Evolutionary conservation across 1,139 yeast species (phyloP).

Genomic region (Saccharomycopsis phalli): DNA sequence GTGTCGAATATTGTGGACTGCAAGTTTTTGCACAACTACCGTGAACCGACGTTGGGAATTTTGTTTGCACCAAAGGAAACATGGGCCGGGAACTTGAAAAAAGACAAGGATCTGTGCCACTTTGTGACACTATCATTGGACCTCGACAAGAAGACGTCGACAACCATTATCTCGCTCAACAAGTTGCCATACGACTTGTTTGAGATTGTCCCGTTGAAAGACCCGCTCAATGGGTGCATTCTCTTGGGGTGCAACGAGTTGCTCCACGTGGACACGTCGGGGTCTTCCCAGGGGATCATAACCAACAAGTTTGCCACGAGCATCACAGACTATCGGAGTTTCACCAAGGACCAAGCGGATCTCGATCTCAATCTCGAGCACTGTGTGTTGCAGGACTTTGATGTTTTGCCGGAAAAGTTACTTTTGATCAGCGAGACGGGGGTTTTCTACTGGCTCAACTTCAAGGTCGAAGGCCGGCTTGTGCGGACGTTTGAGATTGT

Average conservation of each 20-base stretch:
- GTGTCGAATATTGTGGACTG: slow-evolving; percentile 59
- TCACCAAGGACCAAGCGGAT: slow-evolving; percentile 41
- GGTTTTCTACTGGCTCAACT: slow-evolving; percentile 39
- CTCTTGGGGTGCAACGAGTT: slow-evolving; percentile 72
- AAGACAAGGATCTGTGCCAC: slow-evolving; percentile 53
- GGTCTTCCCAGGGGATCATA: slow-evolving; percentile 58
- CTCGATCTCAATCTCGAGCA: slow-evolving; percentile 53
- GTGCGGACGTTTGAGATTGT: slow-evolving; percentile 30
- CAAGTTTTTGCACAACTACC: slow-evolving; percentile 59
- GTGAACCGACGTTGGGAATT: slow-evolving; percentile 75
- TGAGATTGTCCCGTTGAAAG: slow-evolving; percentile 50
- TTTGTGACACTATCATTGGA: slow-evolving; percentile 62
- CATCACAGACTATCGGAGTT: slow-evolving; percentile 39
- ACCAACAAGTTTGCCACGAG: slow-evolving; percentile 49
- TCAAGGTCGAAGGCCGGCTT: slow-evolving; percentile 39
- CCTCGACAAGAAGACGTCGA: slow-evolving; percentile 50
- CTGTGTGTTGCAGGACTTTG: slow-evolving; percentile 39
- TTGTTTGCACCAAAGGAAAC: slow-evolving; percentile 54
- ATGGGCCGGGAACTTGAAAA: slow-evolving; percentile 69
- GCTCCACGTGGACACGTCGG: slow-evolving; percentile 76
- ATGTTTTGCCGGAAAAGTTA: slow-evolving; percentile 38
- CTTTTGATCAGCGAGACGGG: slow-evolving; percentile 48
- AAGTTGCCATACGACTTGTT: slow-evolving; percentile 72
- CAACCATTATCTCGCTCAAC: slow-evolving; percentile 55
- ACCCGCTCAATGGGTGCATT: slow-evolving; percentile 65